Percentiles rank a stretch among this genome's conserved stretches.
Conservation (phyloP, 306 rosid species). For the Citrullus amarus region DNA sequence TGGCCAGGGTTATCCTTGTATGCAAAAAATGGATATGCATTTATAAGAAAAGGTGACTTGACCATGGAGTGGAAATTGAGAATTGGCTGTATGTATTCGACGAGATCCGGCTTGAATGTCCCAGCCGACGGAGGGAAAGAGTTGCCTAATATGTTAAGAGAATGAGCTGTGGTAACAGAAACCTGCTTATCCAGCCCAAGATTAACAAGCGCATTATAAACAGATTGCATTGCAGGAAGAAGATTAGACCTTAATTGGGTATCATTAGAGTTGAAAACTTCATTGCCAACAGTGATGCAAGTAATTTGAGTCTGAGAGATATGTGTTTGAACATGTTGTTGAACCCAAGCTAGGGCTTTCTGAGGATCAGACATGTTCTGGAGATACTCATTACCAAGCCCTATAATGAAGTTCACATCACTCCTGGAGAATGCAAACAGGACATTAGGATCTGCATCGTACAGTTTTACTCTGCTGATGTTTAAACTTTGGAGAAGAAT, state of each 20-base stretch:
- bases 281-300: slow-evolving; percentile 66
- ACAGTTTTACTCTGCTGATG: slow-evolving; percentile 60
- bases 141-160: slow-evolving; percentile 31
- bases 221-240: slow-evolving; percentile 64
- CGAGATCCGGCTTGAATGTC: slow-evolving; percentile 34
- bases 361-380: slow-evolving; percentile 36
- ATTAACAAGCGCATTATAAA: slow-evolving; percentile 36
- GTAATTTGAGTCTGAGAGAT: slow-evolving; percentile 53
- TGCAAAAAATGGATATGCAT: slow-evolving; percentile 76
- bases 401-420: slow-evolving; percentile 52
- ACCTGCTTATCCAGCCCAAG: slow-evolving; percentile 51
- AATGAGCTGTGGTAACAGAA: slow-evolving; percentile 53
- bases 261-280: slow-evolving; percentile 38
- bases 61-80: slow-evolving; percentile 40
- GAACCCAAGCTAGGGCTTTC: slow-evolving; percentile 64
- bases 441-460: slow-evolving; percentile 85
- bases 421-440: slow-evolving; percentile 54
- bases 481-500: slow-evolving; percentile 47
- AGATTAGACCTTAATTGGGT: slow-evolving; percentile 26
- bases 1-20: slow-evolving; percentile 54
- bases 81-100: slow-evolving; percentile 44
- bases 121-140: slow-evolving; percentile 79
- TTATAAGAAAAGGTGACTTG: slow-evolving; percentile 55
- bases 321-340: slow-evolving; percentile 38
- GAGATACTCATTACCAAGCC: slow-evolving; percentile 56